Conservation (phyloP, 768 basidiomycete genomes). For the Serendipita indica region DNA sequence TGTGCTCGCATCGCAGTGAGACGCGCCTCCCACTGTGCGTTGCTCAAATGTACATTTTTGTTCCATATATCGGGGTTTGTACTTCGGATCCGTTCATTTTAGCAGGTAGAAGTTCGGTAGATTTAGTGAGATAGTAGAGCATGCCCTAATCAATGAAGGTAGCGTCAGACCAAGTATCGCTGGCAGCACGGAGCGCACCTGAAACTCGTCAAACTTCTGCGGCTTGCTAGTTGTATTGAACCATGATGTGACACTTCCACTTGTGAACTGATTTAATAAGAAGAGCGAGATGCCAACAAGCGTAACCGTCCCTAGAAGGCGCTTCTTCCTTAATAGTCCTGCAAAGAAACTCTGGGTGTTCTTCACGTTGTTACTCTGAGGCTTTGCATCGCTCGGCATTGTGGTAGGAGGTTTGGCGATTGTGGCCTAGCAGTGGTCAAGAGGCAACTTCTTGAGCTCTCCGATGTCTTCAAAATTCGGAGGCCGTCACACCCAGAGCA, state of each 20-base stretch:
- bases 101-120: background rate
- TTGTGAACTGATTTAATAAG: background rate
- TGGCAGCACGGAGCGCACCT: background rate
- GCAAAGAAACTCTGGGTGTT: too few species aligned
- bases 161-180: too few species aligned
- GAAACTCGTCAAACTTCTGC: background rate
- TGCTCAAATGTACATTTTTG: too few species aligned
- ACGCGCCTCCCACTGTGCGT: background rate
- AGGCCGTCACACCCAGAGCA: too few species aligned
- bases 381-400: too few species aligned
- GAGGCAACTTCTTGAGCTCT: too few species aligned
- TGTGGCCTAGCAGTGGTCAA: too few species aligned
- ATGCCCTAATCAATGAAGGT: background rate
- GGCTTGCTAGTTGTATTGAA: background rate
- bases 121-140: slow-evolving; percentile 7
- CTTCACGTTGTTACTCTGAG: too few species aligned
- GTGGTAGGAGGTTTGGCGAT: too few species aligned
- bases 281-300: background rate
- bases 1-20: slow-evolving; percentile 27
- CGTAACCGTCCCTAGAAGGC: background rate
- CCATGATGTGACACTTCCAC: background rate
- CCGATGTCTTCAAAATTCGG: too few species aligned
- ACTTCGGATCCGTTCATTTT: background rate
- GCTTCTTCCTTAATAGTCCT: too few species aligned
- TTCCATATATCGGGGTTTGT: slow-evolving; percentile 5